Conservation (phyloP, 1,284 basidiomycete species). For the Xanthoconium separans region DNA sequence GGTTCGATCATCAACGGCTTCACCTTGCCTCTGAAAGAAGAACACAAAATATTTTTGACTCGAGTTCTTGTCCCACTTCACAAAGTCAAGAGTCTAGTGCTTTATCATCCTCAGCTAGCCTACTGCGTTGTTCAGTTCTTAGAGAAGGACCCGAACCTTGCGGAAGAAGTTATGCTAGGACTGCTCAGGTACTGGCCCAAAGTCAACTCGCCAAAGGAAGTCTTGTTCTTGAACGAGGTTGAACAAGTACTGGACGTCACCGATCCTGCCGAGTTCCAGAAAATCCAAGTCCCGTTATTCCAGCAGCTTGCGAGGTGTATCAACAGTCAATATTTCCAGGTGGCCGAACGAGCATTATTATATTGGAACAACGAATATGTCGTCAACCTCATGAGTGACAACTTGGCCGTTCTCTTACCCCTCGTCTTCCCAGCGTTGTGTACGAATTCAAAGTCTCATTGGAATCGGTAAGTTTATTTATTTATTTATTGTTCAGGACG, state of each 20-base stretch:
- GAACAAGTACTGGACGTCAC: conserved; percentile 99
- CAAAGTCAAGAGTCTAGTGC: conserved; percentile 95
- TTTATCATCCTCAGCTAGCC: conserved; percentile 98
- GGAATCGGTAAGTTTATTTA: conserved; percentile 92
- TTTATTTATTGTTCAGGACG: not conserved
- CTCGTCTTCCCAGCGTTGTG: conserved; percentile 99
- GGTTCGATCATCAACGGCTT: conserved; percentile 99
- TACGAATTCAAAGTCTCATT: conserved; percentile 95
- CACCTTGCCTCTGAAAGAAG: conserved; percentile 96
- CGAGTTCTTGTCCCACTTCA: conserved; percentile 96
- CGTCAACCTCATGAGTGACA: conserved; percentile 98
- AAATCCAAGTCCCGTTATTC: conserved; percentile 94
- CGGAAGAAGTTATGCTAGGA: conserved; percentile 95
- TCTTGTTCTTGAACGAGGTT: conserved; percentile 99
- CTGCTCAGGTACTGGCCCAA: conserved; percentile 98
- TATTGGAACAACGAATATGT: conserved; percentile 99
- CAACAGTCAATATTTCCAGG: conserved; percentile 99
- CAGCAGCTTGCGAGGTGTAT: conserved; percentile 95
- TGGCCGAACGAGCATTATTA: conserved; percentile 89
- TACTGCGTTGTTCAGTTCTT: conserved; percentile 99
- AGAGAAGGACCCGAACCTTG: conserved; percentile 92
- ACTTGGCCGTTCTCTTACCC: conserved; percentile 85
- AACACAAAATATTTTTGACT: conserved; percentile 98
- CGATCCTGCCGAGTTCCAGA: conserved; percentile 94
- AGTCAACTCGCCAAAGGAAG: conserved; percentile 99